phyloP scores from a whole-genome alignment of 2,329 filamentous ascomycete species.

The Hymenoscyphus scutula region DNA sequence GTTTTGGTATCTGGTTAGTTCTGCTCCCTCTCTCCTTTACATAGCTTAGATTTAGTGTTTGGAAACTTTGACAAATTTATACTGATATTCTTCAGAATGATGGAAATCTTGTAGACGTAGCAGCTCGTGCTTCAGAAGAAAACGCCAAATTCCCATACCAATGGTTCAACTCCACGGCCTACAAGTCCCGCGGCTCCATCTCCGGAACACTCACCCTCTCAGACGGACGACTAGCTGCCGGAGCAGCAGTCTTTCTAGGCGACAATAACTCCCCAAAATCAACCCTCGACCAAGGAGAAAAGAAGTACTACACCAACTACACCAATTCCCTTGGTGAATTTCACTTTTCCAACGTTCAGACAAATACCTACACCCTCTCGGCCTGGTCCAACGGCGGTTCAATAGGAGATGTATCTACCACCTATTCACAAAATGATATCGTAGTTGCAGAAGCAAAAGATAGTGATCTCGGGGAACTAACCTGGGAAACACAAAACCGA shows the following conservation, averaged over 20 bases:
- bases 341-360: slow-evolving; percentile 43
- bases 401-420: slow-evolving; percentile 46
- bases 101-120: slow-evolving; percentile 45
- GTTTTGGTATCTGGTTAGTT: slow-evolving; percentile 41
- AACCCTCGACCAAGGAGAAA: slow-evolving; percentile 46
- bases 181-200: slow-evolving; percentile 49
- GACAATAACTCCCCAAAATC: slow-evolving; percentile 45
- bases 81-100: slow-evolving; percentile 39
- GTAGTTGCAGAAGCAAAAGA: slow-evolving; percentile 37
- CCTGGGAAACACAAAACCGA: slow-evolving; percentile 41
- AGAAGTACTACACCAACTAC: slow-evolving; percentile 50
- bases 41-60: too few relatives aligned
- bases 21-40: not conserved
- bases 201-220: slow-evolving; percentile 45
- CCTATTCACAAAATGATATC: slow-evolving; percentile 43
- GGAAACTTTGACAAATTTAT: too few relatives aligned
- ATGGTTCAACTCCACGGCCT: slow-evolving; percentile 47
- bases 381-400: slow-evolving; percentile 49
- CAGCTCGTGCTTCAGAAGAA: slow-evolving; percentile 41
- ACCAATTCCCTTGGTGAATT: slow-evolving; percentile 45
- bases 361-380: slow-evolving; percentile 46
- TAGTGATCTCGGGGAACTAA: slow-evolving; percentile 40
- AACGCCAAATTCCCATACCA: slow-evolving; percentile 46
- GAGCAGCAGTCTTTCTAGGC: slow-evolving; percentile 50
- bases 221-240: slow-evolving; percentile 47